Percentiles rank a stretch among this genome's conserved stretches.
Evolutionary conservation across 169 alveolate species (phyloP).

Genomic region (Neospora caninum): DNA sequence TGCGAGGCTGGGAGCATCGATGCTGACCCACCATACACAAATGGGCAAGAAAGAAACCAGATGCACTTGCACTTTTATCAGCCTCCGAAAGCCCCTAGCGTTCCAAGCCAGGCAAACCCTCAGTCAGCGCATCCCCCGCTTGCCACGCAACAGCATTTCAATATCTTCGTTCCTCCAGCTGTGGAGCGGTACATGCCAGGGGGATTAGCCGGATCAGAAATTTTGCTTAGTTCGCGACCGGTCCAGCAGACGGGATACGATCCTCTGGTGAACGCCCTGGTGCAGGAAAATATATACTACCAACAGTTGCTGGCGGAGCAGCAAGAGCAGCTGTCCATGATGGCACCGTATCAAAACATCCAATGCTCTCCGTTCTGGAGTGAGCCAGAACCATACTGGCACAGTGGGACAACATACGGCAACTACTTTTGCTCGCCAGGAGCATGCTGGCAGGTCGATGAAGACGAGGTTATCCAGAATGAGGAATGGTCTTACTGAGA

Average conservation of each 20-base stretch:
- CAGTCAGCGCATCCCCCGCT: neutral
- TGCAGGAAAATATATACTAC: conserved; percentile 10
- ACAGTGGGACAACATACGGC: neutral
- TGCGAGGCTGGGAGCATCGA: conserved; percentile 33
- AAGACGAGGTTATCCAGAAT: no score
- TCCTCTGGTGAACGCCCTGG: neutral
- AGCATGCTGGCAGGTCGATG: neutral
- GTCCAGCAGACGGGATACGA: neutral
- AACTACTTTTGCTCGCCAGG: neutral
- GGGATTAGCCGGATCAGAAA: conserved; percentile 14
- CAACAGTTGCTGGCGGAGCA: conserved; percentile 28
- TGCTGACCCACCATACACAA: neutral
- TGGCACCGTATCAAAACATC: neutral
- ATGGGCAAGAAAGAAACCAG: neutral
- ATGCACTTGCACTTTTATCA: neutral
- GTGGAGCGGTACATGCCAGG: conserved; percentile 1
- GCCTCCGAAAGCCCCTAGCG: neutral
- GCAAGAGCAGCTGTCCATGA: neutral
- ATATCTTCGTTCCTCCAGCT: neutral
- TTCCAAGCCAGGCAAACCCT: neutral
- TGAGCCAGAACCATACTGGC: neutral
- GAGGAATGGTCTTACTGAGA: neutral
- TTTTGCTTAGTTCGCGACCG: neutral
- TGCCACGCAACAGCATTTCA: conserved; percentile 18
- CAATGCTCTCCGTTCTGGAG: neutral